Conservation (phyloP, 106 monocot species). For the Xerophyta viscosa region DNA sequence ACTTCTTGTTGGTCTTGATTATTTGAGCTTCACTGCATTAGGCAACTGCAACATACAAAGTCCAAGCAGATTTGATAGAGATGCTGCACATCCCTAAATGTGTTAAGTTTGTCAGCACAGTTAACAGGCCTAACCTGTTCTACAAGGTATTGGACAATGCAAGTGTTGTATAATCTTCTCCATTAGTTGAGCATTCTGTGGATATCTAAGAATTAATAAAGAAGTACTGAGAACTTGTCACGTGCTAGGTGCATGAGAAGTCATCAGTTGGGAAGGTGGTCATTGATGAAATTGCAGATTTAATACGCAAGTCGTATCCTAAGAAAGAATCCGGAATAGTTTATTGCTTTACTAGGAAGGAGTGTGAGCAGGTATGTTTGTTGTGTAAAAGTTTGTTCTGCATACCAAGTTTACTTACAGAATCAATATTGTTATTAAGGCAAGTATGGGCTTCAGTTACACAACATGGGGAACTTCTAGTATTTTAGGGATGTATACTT, state of each 20-base stretch:
- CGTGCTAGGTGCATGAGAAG: constrained; percentile 68
- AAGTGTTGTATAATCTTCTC: neutral
- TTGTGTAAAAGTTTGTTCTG: neutral
- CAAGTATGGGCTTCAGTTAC: too few species aligned
- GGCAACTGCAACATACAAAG: constrained; percentile 96
- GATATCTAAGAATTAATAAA: constrained; percentile 13
- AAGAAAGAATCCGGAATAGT: constrained; percentile 97
- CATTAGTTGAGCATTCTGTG: neutral
- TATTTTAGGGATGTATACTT: too few species aligned
- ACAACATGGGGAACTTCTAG: too few species aligned
- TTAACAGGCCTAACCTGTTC: constrained; percentile 92
- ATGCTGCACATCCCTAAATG: constrained; percentile 96
- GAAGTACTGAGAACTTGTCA: too few species aligned
- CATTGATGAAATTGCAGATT: constrained; percentile 90
- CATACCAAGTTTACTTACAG: too few species aligned
- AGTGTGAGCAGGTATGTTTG: constrained; percentile 88
- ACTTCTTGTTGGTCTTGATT: too few species aligned
- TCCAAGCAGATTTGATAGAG: constrained; percentile 89
- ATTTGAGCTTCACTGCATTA: constrained; percentile 5
- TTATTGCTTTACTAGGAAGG: constrained; percentile 98
- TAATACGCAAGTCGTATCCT: constrained; percentile 63
- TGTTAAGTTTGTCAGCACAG: constrained; percentile 83
- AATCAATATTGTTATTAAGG: too few species aligned
- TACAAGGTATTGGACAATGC: constrained; percentile 42
- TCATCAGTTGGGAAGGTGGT: constrained; percentile 77